Evolutionary conservation across 768 basidiomycete genomes (phyloP).

Genomic region (Bullera alba): DNA sequence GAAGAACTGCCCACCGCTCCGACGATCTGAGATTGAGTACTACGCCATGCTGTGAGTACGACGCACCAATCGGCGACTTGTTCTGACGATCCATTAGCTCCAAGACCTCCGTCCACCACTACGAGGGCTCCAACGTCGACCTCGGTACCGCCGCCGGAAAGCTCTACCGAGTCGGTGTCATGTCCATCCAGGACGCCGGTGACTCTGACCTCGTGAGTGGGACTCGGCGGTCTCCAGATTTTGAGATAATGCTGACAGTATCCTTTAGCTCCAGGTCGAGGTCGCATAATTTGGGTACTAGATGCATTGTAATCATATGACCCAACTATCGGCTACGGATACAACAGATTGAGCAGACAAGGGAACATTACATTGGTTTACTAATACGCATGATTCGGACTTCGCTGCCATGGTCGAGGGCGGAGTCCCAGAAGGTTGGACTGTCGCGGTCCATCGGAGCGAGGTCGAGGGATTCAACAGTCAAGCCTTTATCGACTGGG

Average conservation of each 20-base stretch:
- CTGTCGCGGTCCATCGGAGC: conserved; percentile 2
- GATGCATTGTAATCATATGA: conserved; percentile 42
- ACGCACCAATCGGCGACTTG: background rate
- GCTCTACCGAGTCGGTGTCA: conserved; percentile 98
- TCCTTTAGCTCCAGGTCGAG: conserved; percentile 31
- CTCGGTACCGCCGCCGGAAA: conserved; percentile 98
- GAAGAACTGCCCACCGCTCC: conserved; percentile 96
- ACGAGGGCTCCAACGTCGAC: conserved; percentile 92
- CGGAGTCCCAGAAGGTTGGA: conserved; percentile 35
- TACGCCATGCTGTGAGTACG: conserved; percentile 78
- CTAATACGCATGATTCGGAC: conserved; percentile 27
- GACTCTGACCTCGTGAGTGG: conserved; percentile 72
- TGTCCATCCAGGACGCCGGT: conserved; percentile 92
- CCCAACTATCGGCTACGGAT: no score
- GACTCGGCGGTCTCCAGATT: background rate
- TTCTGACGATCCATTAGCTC: conserved; percentile 48
- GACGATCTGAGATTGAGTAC: conserved; percentile 99
- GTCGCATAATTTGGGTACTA: conserved; percentile 30
- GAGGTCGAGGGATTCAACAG: conserved; percentile 8
- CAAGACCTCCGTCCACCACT: conserved; percentile 98
- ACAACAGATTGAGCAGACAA: background rate
- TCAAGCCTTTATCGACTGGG: background rate
- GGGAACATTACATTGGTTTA: background rate
- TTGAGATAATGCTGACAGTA: conserved; percentile 3
- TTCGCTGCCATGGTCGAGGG: conserved; percentile 18